A percentile compares a stretch with the other conserved stretches of the same genome.
These are phyloP conservation scores for Paracorniculantispora psalliotae DNA, from an alignment of 2,329 filamentous ascomycete species.

Conservation along the genomic window DNA sequence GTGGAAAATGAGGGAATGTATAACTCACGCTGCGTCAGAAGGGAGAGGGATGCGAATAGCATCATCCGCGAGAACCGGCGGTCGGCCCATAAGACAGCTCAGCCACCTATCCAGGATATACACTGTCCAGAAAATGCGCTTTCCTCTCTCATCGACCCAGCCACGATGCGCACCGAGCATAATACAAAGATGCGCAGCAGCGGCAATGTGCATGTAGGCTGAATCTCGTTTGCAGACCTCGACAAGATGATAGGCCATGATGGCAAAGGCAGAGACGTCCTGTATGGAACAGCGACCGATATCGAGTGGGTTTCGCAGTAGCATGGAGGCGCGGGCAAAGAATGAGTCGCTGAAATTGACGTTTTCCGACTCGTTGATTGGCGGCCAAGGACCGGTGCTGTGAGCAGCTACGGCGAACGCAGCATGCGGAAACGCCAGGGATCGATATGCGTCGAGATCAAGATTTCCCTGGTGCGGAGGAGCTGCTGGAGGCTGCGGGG, in stretches of 20 bases:
- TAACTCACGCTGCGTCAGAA: constrained; percentile 35
- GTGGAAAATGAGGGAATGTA: constrained; percentile 1
- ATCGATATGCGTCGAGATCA: constrained; percentile 27
- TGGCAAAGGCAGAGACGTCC: constrained; percentile 39
- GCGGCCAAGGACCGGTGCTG: constrained; percentile 28
- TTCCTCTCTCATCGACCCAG: constrained; percentile 38
- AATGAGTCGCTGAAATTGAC: constrained; percentile 36
- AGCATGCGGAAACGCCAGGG: constrained; percentile 41
- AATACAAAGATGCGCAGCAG: constrained; percentile 26
- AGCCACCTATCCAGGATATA: constrained; percentile 47
- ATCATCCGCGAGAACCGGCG: constrained; percentile 42
- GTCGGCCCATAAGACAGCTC: constrained; percentile 45
- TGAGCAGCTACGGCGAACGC: constrained; percentile 38
- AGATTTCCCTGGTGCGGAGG: constrained; percentile 19
- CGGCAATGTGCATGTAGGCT: constrained; percentile 40
- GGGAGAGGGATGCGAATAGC: constrained; percentile 41
- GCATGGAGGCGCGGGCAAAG: constrained; percentile 38
- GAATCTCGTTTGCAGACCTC: constrained; percentile 46
- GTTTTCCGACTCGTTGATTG: constrained; percentile 25
- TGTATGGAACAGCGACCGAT: constrained; percentile 34
- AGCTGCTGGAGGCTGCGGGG: constrained; percentile 24
- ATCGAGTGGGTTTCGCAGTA: constrained; percentile 45
- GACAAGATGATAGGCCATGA: constrained; percentile 46
- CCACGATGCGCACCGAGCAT: constrained; percentile 45
- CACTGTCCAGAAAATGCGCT: constrained; percentile 47